Conservation (phyloP, 208 protist species). For the Acanthamoeba triangularis region DNA sequence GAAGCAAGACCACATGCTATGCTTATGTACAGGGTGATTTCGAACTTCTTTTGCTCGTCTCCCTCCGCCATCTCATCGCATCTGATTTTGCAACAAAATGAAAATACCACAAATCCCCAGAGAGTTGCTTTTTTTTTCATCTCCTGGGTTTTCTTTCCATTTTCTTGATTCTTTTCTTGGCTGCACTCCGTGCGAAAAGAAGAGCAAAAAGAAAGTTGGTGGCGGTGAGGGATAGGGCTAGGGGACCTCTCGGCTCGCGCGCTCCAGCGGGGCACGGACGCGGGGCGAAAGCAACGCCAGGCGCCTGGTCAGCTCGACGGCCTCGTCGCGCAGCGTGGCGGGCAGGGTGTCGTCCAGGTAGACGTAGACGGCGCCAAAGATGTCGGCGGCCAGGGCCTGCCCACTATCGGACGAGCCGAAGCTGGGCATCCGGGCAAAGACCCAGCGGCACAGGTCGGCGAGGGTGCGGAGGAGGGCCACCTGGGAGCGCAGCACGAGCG, state of each 20-base stretch:
- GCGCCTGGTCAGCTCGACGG: neutral
- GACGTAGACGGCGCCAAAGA: neutral
- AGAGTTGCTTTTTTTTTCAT: neutral
- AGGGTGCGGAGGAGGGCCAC: neutral
- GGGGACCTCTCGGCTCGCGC: neutral
- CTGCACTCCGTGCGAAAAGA: neutral
- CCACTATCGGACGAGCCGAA: neutral
- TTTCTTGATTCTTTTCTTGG: neutral
- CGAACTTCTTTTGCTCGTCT: slow-evolving; percentile 39
- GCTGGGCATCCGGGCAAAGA: slow-evolving; percentile 1
- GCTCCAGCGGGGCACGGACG: neutral
- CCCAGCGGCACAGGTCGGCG: neutral
- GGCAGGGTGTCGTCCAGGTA: slow-evolving; percentile 37
- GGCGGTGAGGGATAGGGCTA: neutral
- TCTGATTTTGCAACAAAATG: neutral
- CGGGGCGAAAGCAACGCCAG: slow-evolving; percentile 19
- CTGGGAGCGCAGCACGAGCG: slow-evolving; percentile 3
- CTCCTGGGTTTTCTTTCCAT: too few relatives aligned
- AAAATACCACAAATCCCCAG: too few relatives aligned
- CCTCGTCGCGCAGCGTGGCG: slow-evolving; percentile 2
- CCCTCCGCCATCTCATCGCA: neutral
- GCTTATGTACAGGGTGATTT: slow-evolving; percentile 52
- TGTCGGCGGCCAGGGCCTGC: neutral
- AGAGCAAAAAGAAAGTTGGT: too few relatives aligned
- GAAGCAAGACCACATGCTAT: neutral